Evolutionary conservation across 2,329 filamentous ascomycete species (phyloP), one percentile per base, ranked within the genome.

Genomic region (Colletotrichum sp.): DNA sequence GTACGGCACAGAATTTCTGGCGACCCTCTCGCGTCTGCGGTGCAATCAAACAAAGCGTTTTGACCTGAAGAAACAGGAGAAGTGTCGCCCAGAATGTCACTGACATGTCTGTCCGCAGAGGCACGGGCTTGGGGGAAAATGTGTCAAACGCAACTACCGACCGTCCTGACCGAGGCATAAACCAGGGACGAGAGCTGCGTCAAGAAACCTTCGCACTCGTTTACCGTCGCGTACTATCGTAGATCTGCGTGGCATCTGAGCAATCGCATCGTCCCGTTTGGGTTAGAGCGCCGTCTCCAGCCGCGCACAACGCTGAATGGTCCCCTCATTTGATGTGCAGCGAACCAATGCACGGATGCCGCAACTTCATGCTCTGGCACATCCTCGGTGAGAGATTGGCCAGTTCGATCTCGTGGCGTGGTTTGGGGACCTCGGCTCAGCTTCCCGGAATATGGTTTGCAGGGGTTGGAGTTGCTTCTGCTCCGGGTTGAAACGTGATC

Each of bases 171-270:
- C 70, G 73, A 68, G 73, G 70, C 64, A 73, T 69, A 25, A 39
- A 34, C 6, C 44, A 52, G 16, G 13, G 30, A 19, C 8, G 6
- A 61, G 27, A 27, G 32, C 19, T 69, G n/a, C n/a, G 22, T 19
- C 4, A 36, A 22, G 5, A 30, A 52, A 52, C 12, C 19, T 49
- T 69, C 74, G 74, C 74, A 76, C 74, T 76, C 74, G 74, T 69
- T 76, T 65, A 59, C 13, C 8, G 52, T 27, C 36, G 13, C 61
- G 49, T 19, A 69, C 44, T 16, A 52, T 52, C 44, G 2, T 32
- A 25, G 39, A 30, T 34, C 36, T 66, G 15, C 30, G 8, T n/a
- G 27, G 36, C 63, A n/a, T 29, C 63, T 66, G 63, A n/a, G 63
- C 63, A 62, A 19, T 64, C 25, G 32, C 62, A 36, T 22, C 34